Evolutionary conservation across 164 flowering plant genomes (phyloP).

Genomic region (Vitis rotundifolia): DNA sequence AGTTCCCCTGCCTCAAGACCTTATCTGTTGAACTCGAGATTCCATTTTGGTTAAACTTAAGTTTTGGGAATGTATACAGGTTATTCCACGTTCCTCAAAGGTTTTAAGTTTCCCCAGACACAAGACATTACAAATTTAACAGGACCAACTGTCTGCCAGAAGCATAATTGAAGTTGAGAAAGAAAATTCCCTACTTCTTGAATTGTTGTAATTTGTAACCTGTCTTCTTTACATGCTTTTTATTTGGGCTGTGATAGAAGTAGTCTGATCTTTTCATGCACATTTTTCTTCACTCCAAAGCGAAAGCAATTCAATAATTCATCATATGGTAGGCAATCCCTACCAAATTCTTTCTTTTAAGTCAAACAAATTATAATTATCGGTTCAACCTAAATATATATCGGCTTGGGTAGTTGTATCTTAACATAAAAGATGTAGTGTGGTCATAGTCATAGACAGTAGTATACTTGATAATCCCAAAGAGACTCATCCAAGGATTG

Average conservation of each 20-base stretch:
- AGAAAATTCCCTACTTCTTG: neutral
- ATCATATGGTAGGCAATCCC: no score
- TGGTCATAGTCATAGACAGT: no score
- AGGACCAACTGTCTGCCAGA: neutral
- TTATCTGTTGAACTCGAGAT: neutral
- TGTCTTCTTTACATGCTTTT: neutral
- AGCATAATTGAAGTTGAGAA: neutral
- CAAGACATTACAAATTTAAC: neutral
- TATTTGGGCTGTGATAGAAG: no score
- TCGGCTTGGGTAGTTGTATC: neutral
- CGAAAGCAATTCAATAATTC: no score
- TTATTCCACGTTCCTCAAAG: neutral
- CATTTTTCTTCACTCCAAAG: no score
- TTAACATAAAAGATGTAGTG: no score
- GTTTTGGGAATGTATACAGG: conserved; percentile 3
- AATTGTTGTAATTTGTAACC: neutral
- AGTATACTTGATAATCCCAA: no score
- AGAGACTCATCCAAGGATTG: no score
- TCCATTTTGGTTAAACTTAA: neutral
- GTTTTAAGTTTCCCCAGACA: neutral
- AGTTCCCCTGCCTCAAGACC: neutral
- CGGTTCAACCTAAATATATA: neutral
- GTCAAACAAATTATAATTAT: neutral
- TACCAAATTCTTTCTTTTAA: no score
- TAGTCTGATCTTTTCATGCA: no score